Conservation (phyloP, 352 stramenopile genomes). For the Phytophthora pluvialis region DNA sequence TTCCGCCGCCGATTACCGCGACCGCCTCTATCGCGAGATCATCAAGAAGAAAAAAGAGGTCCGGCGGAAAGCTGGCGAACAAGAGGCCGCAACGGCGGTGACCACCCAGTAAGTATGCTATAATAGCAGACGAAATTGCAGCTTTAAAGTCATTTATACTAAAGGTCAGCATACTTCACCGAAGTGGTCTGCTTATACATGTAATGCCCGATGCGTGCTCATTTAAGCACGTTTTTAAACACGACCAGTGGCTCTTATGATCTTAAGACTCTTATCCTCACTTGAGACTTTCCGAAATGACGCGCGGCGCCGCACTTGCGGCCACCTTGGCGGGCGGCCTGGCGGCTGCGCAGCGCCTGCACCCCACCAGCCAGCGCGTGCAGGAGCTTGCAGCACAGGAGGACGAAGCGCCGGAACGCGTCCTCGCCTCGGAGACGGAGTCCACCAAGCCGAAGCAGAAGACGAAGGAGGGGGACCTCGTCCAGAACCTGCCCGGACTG, state of each 20-base stretch:
- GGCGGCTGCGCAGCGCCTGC: conserved; percentile 37
- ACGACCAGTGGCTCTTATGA: too few relatives aligned
- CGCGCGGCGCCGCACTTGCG: conserved; percentile 10
- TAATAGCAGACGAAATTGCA: neutral
- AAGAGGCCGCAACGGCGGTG: conserved; percentile 18
- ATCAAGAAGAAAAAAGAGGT: conserved; percentile 94
- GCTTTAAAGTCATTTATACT: conserved; percentile 1
- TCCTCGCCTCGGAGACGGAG: conserved; percentile 5
- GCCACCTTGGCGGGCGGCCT: conserved; percentile 10
- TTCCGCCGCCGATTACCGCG: conserved; percentile 92
- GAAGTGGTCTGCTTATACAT: too few relatives aligned
- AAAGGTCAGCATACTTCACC: too few relatives aligned
- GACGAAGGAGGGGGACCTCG: conserved; percentile 40
- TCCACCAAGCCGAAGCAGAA: conserved; percentile 20
- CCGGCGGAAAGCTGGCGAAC: conserved; percentile 53
- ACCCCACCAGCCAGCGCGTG: conserved; percentile 19
- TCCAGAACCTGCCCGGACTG: conserved; percentile 61
- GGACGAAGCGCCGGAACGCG: neutral
- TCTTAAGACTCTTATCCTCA: too few relatives aligned
- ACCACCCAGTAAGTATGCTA: conserved; percentile 15
- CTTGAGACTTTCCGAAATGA: neutral
- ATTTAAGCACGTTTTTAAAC: too few relatives aligned
- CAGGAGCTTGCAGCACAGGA: conserved; percentile 16
- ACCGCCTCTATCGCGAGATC: conserved; percentile 94
- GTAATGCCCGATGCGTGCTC: too few relatives aligned